These are phyloP conservation scores for Neofusicoccum sp. DNA, from an alignment of 2,329 filamentous ascomycete species.

Conservation along the genomic window DNA sequence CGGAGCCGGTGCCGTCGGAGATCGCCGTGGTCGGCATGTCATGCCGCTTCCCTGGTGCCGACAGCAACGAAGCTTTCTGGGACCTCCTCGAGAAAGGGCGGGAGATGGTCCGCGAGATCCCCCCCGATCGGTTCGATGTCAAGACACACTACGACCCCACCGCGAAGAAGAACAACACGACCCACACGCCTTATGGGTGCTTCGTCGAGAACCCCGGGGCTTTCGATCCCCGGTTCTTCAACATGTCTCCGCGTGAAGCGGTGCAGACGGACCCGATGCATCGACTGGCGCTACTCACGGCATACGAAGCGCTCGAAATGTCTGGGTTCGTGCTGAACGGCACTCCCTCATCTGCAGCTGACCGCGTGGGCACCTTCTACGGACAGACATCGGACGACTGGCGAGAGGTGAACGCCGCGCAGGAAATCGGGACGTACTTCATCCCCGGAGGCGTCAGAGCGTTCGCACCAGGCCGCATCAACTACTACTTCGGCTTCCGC, in stretches of 20 bases:
- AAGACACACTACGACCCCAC: slow-evolving; percentile 22
- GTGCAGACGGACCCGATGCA: slow-evolving; percentile 27
- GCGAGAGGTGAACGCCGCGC: slow-evolving; percentile 23
- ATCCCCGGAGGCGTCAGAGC: slow-evolving; percentile 53
- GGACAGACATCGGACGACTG: slow-evolving; percentile 33
- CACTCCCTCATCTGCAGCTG: slow-evolving; percentile 27
- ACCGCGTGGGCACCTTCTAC: slow-evolving; percentile 36
- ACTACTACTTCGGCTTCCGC: slow-evolving; percentile 29
- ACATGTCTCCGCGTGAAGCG: slow-evolving; percentile 29
- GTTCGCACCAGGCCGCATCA: slow-evolving; percentile 52
- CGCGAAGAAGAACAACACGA: slow-evolving; percentile 22
- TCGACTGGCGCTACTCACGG: slow-evolving; percentile 26
- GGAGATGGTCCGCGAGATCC: background rate
- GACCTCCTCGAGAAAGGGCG: background rate
- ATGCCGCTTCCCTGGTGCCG: slow-evolving; percentile 1
- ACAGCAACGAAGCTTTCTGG: slow-evolving; percentile 2
- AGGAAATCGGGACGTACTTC: slow-evolving; percentile 52
- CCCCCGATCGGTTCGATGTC: slow-evolving; percentile 4
- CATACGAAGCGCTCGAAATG: slow-evolving; percentile 29
- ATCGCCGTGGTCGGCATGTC: slow-evolving; percentile 12
- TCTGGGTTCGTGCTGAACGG: slow-evolving; percentile 28
- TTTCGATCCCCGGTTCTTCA: slow-evolving; percentile 32
- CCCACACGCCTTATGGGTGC: slow-evolving; percentile 22
- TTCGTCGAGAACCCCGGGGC: slow-evolving; percentile 28
- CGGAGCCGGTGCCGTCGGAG: too few relatives aligned